Conservation (phyloP, 2,329 filamentous ascomycete species). For the Zymoseptoria passerinii region DNA sequence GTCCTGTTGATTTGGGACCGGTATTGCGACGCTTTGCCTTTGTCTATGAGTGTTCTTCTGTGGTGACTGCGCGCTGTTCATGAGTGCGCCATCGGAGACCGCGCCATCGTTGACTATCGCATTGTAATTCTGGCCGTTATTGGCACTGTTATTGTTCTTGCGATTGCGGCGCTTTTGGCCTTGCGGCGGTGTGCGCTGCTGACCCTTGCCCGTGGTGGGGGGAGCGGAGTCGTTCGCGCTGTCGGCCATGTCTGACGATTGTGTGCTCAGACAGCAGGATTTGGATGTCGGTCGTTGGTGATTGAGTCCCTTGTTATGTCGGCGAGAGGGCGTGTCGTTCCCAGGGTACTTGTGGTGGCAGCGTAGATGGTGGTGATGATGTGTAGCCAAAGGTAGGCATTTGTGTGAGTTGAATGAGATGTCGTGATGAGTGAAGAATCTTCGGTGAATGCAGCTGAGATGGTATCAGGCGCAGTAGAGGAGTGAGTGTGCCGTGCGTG, state of each 20-base stretch:
- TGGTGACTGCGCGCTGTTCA: slow-evolving; percentile 16
- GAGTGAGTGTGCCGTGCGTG: too few relatives aligned
- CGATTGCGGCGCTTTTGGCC: slow-evolving; percentile 28
- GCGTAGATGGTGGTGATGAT: slow-evolving; percentile 10
- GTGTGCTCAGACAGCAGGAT: slow-evolving; percentile 6
- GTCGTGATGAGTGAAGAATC: too few relatives aligned
- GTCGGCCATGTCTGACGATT: slow-evolving; percentile 12
- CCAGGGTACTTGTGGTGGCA: slow-evolving; percentile 17
- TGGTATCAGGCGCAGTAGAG: too few relatives aligned
- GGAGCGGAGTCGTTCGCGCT: slow-evolving; percentile 12
- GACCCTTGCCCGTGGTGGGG: slow-evolving; percentile 9
- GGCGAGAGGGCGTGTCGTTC: slow-evolving; percentile 14
- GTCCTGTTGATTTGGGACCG: slow-evolving; percentile 12
- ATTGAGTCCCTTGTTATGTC: slow-evolving; percentile 12
- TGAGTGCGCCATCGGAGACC: slow-evolving; percentile 22
- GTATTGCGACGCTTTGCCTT: slow-evolving; percentile 13
- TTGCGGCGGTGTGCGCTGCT: slow-evolving; percentile 17
- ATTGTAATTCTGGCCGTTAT: slow-evolving; percentile 1
- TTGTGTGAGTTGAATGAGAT: slow-evolving; percentile 1
- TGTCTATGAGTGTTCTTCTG: slow-evolving; percentile 18
- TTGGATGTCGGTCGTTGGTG: slow-evolving; percentile 4
- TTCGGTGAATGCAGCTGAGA: too few relatives aligned
- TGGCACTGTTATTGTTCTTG: slow-evolving; percentile 17
- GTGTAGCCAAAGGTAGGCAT: slow-evolving; percentile 20
- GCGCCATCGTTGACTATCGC: slow-evolving; percentile 12